Conservation (phyloP, 2,329 filamentous ascomycete genomes). For the Botryotinia globosa region DNA sequence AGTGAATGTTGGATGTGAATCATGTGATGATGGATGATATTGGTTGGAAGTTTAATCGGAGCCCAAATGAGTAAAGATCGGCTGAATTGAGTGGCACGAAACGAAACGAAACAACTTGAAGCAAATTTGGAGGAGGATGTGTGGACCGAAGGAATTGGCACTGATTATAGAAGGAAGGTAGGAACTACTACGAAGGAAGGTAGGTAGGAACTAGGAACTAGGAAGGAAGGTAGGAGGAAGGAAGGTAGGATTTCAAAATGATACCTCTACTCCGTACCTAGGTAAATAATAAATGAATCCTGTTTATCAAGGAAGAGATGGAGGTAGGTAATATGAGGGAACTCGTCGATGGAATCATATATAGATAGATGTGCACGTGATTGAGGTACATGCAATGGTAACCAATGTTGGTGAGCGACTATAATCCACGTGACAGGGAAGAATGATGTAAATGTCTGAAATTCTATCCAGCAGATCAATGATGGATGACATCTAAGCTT, state of each 20-base stretch:
- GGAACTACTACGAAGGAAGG: no score
- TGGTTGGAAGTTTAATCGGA: not conserved
- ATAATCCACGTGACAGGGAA: not conserved
- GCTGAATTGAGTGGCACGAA: no score
- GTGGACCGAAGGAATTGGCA: not conserved
- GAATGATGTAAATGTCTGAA: not conserved
- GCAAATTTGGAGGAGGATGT: no score
- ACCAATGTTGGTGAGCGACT: not conserved
- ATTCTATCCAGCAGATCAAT: no score
- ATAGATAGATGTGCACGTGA: not conserved
- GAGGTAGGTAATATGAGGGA: no score
- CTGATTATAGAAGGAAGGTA: conserved; percentile 8
- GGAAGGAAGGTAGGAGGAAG: no score
- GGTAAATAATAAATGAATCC: not conserved
- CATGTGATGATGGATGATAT: conserved; percentile 5
- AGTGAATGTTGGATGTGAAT: not conserved
- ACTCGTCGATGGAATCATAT: not conserved
- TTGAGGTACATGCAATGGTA: not conserved
- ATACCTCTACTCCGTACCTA: not conserved
- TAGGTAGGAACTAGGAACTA: no score
- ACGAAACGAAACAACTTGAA: no score
- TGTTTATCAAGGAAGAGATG: no score
- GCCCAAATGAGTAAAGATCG: not conserved
- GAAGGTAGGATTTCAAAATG: not conserved
- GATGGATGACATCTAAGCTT: not conserved